These are phyloP conservation scores for Aureobasidium pullulans DNA, from an alignment of 2,329 filamentous ascomycete genomes.

Conservation along the genomic window DNA sequence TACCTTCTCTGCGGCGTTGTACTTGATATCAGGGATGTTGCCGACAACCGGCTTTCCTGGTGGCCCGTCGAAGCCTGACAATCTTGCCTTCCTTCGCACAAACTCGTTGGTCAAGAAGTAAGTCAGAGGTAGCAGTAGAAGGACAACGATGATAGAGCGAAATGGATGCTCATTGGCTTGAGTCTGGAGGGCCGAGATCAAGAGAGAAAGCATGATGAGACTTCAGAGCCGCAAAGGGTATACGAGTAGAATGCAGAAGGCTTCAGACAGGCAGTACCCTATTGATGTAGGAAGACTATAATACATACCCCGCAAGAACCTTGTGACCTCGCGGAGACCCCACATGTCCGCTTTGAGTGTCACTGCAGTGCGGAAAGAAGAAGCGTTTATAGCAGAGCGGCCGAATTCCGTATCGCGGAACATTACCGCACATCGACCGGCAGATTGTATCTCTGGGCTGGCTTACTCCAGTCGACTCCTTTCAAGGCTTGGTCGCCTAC, in stretches of 20 bases:
- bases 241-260: neutral
- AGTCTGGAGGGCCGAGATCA: slow-evolving; percentile 12
- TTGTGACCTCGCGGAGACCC: neutral
- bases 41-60: slow-evolving; percentile 34
- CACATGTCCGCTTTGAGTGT: neutral
- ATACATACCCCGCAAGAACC: neutral
- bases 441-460: slow-evolving; percentile 10
- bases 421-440: neutral
- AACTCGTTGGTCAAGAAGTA: slow-evolving; percentile 34
- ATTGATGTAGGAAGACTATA: neutral
- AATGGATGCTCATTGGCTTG: slow-evolving; percentile 14
- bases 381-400: neutral
- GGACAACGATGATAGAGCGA: slow-evolving; percentile 9
- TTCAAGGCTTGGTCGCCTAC: slow-evolving; percentile 26
- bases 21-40: slow-evolving; percentile 36
- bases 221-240: neutral
- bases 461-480: slow-evolving; percentile 19
- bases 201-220: slow-evolving; percentile 14
- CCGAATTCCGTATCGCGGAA: slow-evolving; percentile 1
- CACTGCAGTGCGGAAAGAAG: neutral
- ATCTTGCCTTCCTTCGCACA: slow-evolving; percentile 27
- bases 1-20: slow-evolving; percentile 14
- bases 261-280: neutral
- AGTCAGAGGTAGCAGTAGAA: slow-evolving; percentile 25
- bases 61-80: slow-evolving; percentile 33